phyloP scores from a whole-genome alignment of 768 basidiomycete genomes.

The Dictyophora rubrovolvata region DNA sequence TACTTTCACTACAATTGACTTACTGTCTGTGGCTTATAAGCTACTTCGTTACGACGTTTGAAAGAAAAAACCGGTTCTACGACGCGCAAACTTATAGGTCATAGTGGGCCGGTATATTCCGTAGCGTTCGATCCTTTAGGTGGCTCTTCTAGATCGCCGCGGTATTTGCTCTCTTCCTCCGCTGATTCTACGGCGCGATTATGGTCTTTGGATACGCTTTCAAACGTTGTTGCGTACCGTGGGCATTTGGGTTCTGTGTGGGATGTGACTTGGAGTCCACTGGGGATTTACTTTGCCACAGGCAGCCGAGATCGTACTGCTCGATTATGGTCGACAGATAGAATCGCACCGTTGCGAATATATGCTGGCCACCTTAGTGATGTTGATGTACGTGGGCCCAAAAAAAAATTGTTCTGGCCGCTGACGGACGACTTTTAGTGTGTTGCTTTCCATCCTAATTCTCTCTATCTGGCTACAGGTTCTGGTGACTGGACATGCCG shows the following conservation, averaged over 20 bases:
- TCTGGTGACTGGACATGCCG: constrained; percentile 95
- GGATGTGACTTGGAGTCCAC: constrained; percentile 98
- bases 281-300: constrained; percentile 97
- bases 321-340: constrained; percentile 91
- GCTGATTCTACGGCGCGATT: constrained; percentile 85
- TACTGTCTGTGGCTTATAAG: constrained; percentile 25
- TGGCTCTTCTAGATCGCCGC: constrained; percentile 79
- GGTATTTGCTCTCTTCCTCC: constrained; percentile 82
- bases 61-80: constrained; percentile 73
- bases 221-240: constrained; percentile 86
- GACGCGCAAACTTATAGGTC: constrained; percentile 92
- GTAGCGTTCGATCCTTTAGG: constrained; percentile 86
- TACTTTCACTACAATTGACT: not conserved
- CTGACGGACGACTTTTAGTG: constrained; percentile 40
- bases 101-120: constrained; percentile 93
- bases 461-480: constrained; percentile 91
- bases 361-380: constrained; percentile 96
- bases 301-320: constrained; percentile 92
- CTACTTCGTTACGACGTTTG: constrained; percentile 48
- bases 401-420: not conserved
- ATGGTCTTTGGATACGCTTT: constrained; percentile 94
- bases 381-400: constrained; percentile 68
- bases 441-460: constrained; percentile 94
- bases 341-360: constrained; percentile 74
- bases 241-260: constrained; percentile 97